Percentiles rank a stretch among this genome's conserved stretches.
These are phyloP conservation scores for Calonectria crousiana DNA, from an alignment of 2,329 filamentous ascomycete genomes.

Conservation along the genomic window DNA sequence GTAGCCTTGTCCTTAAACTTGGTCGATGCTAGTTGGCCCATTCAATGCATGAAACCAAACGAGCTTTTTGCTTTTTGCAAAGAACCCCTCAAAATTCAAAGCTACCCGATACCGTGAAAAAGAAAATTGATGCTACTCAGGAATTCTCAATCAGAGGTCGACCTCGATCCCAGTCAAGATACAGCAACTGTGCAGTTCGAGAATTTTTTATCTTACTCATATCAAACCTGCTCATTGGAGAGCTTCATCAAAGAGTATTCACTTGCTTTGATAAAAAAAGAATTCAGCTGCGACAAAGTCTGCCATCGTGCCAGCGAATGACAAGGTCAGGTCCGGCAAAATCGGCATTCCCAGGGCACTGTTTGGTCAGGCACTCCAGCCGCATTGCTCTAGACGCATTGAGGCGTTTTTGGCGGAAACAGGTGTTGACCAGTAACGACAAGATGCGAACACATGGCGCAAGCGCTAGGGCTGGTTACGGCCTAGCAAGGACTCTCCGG, in stretches of 20 bases:
- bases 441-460: not conserved
- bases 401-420: not conserved
- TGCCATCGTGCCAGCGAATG: not conserved
- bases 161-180: not conserved
- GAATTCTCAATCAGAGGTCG: not conserved
- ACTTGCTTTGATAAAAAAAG: not conserved
- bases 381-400: not conserved
- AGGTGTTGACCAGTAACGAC: not conserved
- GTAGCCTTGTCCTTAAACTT: not conserved
- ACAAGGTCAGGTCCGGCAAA: not conserved
- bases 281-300: not conserved
- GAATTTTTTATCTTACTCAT: not conserved
- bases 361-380: slow-evolving; percentile 1
- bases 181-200: not conserved
- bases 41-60: not conserved
- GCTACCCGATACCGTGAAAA: not conserved
- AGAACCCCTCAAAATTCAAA: not conserved
- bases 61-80: not conserved
- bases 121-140: rapidly evolving
- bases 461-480: not conserved
- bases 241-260: no score
- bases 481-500: not conserved
- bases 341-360: not conserved
- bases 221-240: not conserved
- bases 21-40: not conserved